phyloP scores from a whole-genome alignment of 129 eudicot species.

The Lactuca sativa region DNA sequence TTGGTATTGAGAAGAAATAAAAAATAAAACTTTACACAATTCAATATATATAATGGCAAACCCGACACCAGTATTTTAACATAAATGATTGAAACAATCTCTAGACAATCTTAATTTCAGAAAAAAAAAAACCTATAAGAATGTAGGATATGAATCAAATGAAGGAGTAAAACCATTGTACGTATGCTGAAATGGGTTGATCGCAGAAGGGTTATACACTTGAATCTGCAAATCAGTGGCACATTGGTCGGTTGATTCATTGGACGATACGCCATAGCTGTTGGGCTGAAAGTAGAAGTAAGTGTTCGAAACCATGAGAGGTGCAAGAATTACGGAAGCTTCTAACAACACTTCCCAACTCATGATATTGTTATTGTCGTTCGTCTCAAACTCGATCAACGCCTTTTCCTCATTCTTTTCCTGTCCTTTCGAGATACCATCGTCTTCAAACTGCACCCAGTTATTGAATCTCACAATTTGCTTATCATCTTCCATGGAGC shows the following conservation, averaged over 20 bases:
- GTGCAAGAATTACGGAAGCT: slow-evolving; percentile 51
- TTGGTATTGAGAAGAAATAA: too few species aligned
- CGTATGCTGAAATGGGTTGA: slow-evolving; percentile 44
- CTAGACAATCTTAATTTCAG: slow-evolving; percentile 5
- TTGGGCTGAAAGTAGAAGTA: slow-evolving; percentile 23
- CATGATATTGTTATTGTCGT: slow-evolving; percentile 10
- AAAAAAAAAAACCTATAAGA: background rate
- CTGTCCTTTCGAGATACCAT: background rate
- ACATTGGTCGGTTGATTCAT: slow-evolving; percentile 12
- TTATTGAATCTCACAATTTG: slow-evolving; percentile 29
- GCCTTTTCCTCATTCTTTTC: slow-evolving; percentile 38
- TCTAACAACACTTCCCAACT: slow-evolving; percentile 70
- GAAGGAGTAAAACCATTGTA: slow-evolving; percentile 8
- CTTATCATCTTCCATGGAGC: slow-evolving; percentile 28
- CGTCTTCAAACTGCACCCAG: slow-evolving; percentile 33
- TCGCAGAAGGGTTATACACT: slow-evolving; percentile 39
- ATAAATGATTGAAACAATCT: slow-evolving; percentile 8
- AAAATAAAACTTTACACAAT: background rate
- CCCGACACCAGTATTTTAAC: background rate
- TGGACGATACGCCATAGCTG: background rate
- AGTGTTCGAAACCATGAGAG: slow-evolving; percentile 29
- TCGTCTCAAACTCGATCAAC: slow-evolving; percentile 30
- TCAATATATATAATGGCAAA: background rate
- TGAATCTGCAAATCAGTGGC: slow-evolving; percentile 47
- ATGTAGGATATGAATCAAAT: background rate